Conservation (phyloP, 352 stramenopile species). For the Thraustotheca clavata region DNA sequence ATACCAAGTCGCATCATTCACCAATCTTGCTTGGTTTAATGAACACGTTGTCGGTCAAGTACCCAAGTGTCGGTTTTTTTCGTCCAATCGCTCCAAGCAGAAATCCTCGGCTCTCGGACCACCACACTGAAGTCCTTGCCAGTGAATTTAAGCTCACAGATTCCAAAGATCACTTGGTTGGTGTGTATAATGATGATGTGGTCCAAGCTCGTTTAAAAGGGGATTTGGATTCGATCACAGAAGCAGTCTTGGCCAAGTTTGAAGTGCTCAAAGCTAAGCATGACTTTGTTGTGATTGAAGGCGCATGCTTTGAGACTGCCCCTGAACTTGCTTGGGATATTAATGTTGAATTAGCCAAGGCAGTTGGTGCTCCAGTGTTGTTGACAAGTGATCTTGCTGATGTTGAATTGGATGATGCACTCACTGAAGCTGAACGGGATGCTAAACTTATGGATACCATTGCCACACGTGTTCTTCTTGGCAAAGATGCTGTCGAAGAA, state of each 20-base stretch:
- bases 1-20: constrained; percentile 22
- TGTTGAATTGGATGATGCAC: neutral
- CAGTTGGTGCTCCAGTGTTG: constrained; percentile 51
- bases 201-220: constrained; percentile 43
- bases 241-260: constrained; percentile 57
- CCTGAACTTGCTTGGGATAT: constrained; percentile 69
- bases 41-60: constrained; percentile 67
- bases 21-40: constrained; percentile 59
- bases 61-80: constrained; percentile 63
- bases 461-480: constrained; percentile 40
- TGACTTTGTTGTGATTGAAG: constrained; percentile 81
- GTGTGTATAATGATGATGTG: constrained; percentile 46
- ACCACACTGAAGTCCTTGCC: constrained; percentile 65
- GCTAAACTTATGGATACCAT: constrained; percentile 34
- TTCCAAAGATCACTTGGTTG: constrained; percentile 40
- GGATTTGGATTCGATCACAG: constrained; percentile 55
- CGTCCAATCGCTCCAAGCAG: constrained; percentile 49
- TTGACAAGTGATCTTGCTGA: constrained; percentile 46
- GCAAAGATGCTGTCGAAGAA: constrained; percentile 48
- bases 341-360: constrained; percentile 67
- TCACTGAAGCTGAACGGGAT: constrained; percentile 28
- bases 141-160: constrained; percentile 43
- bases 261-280: constrained; percentile 44
- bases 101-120: constrained; percentile 30
- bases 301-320: constrained; percentile 44